A percentile compares a stretch with the other conserved stretches of the same genome.
Conservation (phyloP, 345 rosid species). For the Arabis hirsuta region DNA sequence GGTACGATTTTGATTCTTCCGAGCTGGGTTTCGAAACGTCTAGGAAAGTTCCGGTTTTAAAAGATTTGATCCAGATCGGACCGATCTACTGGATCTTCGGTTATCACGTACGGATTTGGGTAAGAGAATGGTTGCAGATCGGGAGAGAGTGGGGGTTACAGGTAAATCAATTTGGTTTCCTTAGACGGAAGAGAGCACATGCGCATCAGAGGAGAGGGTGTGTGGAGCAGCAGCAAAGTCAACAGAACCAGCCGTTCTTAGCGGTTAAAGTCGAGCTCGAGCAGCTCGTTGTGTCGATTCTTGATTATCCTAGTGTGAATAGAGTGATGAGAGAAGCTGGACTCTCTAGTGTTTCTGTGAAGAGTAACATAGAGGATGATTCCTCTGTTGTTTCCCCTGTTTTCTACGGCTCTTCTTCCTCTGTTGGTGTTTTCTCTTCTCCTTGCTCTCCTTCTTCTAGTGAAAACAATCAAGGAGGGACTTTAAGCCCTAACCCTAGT, state of each 20-base stretch:
- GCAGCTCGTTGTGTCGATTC: slow-evolving; percentile 71
- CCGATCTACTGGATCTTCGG: too few relatives aligned
- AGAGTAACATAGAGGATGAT: slow-evolving; percentile 66
- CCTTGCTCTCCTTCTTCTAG: slow-evolving; percentile 73
- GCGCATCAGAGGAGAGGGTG: slow-evolving; percentile 81
- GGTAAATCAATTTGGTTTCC: too few relatives aligned
- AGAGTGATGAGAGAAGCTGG: slow-evolving; percentile 96
- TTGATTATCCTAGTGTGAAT: slow-evolving; percentile 84
- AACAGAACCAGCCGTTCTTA: slow-evolving; percentile 67
- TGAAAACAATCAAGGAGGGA: slow-evolving; percentile 53
- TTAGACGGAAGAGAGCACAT: slow-evolving; percentile 60
- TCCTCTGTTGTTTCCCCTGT: slow-evolving; percentile 65
- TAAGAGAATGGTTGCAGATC: too few relatives aligned
- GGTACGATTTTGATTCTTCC: too few relatives aligned
- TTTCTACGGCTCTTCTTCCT: slow-evolving; percentile 54
- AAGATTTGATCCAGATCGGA: too few relatives aligned
- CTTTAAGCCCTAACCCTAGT: slow-evolving; percentile 51
- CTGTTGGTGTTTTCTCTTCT: slow-evolving; percentile 84
- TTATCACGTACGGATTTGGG: too few relatives aligned
- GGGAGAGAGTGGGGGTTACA: too few relatives aligned
- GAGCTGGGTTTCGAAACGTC: too few relatives aligned
- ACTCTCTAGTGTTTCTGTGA: slow-evolving; percentile 70
- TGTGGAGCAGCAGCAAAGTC: slow-evolving; percentile 69
- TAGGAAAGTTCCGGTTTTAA: too few relatives aligned
- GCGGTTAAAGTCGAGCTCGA: slow-evolving; percentile 69